Percentiles rank a stretch among this genome's conserved stretches.
phyloP scores from a whole-genome alignment of 2,329 filamentous ascomycete genomes.

The Xylariaceae sp. region DNA sequence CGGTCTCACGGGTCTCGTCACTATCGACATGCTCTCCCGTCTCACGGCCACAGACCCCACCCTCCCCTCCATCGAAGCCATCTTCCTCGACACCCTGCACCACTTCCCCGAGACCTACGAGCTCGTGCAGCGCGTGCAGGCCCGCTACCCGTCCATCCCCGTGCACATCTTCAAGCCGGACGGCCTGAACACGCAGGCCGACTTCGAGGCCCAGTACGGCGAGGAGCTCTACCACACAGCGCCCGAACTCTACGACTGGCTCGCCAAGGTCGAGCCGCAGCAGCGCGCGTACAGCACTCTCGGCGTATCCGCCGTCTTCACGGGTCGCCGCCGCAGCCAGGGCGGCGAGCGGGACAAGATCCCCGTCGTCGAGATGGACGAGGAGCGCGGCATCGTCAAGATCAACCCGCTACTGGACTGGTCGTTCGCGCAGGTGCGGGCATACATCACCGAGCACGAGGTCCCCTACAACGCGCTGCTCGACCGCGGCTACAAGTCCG shows the following conservation, averaged over 20 bases:
- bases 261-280: slow-evolving; percentile 95
- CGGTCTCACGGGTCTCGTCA: slow-evolving; percentile 73
- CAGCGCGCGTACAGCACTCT: slow-evolving; percentile 86
- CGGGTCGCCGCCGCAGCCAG: slow-evolving; percentile 85
- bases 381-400: slow-evolving; percentile 85
- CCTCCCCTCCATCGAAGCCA: slow-evolving; percentile 56
- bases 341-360: slow-evolving; percentile 87
- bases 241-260: slow-evolving; percentile 89
- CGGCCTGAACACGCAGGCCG: slow-evolving; percentile 62
- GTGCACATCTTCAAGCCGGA: slow-evolving; percentile 88
- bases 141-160: slow-evolving; percentile 69
- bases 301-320: slow-evolving; percentile 83
- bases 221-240: slow-evolving; percentile 78
- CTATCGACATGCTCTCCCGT: slow-evolving; percentile 79
- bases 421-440: slow-evolving; percentile 83
- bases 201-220: slow-evolving; percentile 81
- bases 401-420: slow-evolving; percentile 96
- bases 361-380: slow-evolving; percentile 85
- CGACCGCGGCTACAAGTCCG: slow-evolving; percentile 92
- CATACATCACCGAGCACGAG: slow-evolving; percentile 77
- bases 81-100: slow-evolving; percentile 81
- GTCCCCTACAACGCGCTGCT: slow-evolving; percentile 93
- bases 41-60: slow-evolving; percentile 59
- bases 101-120: slow-evolving; percentile 74
- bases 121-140: slow-evolving; percentile 67